Evolutionary conservation across 495 filamentous ascomycete species (phyloP), one percentile per base, ranked within the genome.

Genomic region (Xylaria sp.): DNA sequence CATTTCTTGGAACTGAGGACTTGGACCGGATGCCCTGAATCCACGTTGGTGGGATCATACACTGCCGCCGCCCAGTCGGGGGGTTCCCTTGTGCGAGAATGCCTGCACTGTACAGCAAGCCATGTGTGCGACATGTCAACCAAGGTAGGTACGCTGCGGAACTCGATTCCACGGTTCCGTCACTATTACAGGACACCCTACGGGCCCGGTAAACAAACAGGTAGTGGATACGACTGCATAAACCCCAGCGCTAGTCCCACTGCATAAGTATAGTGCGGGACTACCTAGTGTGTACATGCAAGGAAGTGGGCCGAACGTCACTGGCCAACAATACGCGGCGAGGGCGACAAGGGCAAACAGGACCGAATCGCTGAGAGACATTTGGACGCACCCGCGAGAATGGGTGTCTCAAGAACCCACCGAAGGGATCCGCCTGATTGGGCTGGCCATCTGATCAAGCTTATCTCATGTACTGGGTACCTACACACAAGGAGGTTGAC

Each of bases 21-120:
- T 63, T 70, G 41, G 21, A 2, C 14, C 46, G 44, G 52, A 63
- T 50, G 58, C 29, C 57, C 67, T 53, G 53, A 44, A 70, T 55
- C 68, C 68, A 63, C 46, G 58, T 40, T 55, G 68, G 68, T 62
- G 68, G 68, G 68, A 70, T 63, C 59, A 63, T n/a, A 55, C 58
- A 19, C 68, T 70, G 68, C 26, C 57, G 44, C 68, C 48, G 59
- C 58, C 64, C 64, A 67, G 64, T 67, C 64, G 64, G 64, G 64
- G 64, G 64, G 31, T 14, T 67, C 64, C 64, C 64, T 67, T 55
- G 33, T 52, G 43, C 6, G 48, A 53, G 33, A 40, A 9, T 40
- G 21, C 59, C 11, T 62, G 12, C 21, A 43, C 37, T 29, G 31
- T 55, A 37, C 48, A 21, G 48, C 46, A 66, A 35, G 31, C 64